Conservation (phyloP, 2,329 filamentous ascomycete species). For the Penicillium digitatum region DNA sequence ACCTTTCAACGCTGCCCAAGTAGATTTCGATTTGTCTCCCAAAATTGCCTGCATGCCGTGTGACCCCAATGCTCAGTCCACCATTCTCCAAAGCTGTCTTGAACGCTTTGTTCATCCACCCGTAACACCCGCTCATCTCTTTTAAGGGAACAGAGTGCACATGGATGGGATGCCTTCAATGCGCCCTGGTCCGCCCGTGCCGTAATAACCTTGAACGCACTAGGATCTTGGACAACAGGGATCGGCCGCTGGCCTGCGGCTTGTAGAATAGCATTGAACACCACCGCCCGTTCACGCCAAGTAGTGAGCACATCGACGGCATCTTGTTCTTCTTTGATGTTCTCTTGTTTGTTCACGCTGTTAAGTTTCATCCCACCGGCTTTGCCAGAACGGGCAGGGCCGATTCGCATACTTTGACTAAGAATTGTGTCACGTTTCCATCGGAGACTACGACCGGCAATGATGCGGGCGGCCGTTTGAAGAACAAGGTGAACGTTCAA, state of each 20-base stretch:
- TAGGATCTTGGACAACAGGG: constrained; percentile 63
- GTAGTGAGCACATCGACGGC: constrained; percentile 68
- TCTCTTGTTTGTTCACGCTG: constrained; percentile 77
- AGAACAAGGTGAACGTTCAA: constrained; percentile 29
- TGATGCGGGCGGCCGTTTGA: constrained; percentile 68
- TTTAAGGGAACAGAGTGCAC: constrained; percentile 82
- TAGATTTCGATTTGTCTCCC: constrained; percentile 68
- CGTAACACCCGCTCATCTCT: constrained; percentile 76
- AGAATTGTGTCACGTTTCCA: constrained; percentile 89
- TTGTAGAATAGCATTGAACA: constrained; percentile 61
- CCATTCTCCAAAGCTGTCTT: constrained; percentile 95
- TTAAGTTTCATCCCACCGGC: constrained; percentile 84
- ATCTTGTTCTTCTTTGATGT: constrained; percentile 79
- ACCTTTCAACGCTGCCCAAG: constrained; percentile 60
- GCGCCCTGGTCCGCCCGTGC: constrained; percentile 62
- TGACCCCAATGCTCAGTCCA: constrained; percentile 90
- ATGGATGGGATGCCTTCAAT: constrained; percentile 68
- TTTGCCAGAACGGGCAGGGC: constrained; percentile 66
- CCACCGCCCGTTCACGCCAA: constrained; percentile 73
- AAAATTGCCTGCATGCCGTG: constrained; percentile 75
- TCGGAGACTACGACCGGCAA: constrained; percentile 77
- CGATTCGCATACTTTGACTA: constrained; percentile 82
- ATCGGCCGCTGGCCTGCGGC: constrained; percentile 46
- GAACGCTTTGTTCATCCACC: constrained; percentile 65
- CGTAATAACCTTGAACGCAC: constrained; percentile 52